A percentile compares a stretch with the other conserved stretches of the same genome.
These are phyloP conservation scores for Ceratobasidium sp. DNA, from an alignment of 1,284 basidiomycete genomes.

Conservation along the genomic window DNA sequence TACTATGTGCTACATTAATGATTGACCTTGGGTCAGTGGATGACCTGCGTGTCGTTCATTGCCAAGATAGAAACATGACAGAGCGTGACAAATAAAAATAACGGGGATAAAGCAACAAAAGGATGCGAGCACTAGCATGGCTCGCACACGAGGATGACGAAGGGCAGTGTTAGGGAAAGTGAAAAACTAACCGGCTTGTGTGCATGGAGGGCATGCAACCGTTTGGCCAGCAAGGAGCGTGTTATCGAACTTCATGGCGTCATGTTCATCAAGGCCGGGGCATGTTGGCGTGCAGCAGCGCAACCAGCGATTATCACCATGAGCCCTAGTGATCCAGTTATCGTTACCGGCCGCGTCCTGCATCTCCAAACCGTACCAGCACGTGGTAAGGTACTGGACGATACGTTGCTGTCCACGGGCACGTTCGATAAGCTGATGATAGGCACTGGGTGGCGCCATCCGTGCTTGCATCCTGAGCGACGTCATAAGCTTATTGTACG, in stretches of 20 bases:
- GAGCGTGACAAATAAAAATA: no score
- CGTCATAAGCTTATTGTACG: background rate
- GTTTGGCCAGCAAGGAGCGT: background rate
- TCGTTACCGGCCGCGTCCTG: background rate
- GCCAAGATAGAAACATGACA: no score
- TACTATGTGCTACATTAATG: background rate
- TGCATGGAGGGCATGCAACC: background rate
- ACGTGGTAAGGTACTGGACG: background rate
- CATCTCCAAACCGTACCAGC: conserved; percentile 8
- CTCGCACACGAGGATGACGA: background rate
- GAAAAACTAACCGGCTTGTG: background rate
- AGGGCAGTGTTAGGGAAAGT: background rate
- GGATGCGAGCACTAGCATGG: no score
- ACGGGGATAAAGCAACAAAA: no score
- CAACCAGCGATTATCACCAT: background rate
- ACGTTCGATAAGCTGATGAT: background rate
- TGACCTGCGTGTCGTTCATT: no score
- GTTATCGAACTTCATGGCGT: background rate
- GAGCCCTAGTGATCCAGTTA: background rate
- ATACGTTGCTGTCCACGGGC: background rate
- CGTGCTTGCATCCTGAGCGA: background rate
- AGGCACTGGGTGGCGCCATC: background rate
- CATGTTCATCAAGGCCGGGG: background rate
- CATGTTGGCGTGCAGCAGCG: background rate
- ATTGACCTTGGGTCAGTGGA: no score